Evolutionary conservation across 805 yeast species (phyloP).

Genomic region (Saccharomycopsis javanensis): DNA sequence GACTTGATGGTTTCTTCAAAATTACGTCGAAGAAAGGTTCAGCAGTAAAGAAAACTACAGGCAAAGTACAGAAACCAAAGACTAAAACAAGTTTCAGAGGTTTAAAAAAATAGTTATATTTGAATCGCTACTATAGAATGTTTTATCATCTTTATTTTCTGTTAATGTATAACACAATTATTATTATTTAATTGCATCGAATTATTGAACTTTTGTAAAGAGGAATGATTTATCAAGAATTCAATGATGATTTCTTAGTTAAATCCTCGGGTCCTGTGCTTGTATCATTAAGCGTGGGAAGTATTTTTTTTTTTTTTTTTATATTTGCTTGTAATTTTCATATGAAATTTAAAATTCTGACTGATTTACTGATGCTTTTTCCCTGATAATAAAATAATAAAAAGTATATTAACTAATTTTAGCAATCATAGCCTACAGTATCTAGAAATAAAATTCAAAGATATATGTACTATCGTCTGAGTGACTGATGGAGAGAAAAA

Average conservation of each 20-base stretch:
- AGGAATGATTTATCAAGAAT: no score
- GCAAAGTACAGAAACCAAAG: constrained; percentile 19
- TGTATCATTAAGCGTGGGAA: not conserved
- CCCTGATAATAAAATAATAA: not conserved
- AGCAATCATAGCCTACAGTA: no score
- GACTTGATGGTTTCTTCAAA: constrained; percentile 86
- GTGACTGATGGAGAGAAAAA: constrained; percentile 37
- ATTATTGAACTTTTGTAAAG: not conserved
- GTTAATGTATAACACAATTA: not conserved
- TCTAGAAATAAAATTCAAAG: not conserved
- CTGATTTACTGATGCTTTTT: not conserved
- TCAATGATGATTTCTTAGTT: no score
- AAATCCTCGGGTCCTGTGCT: no score
- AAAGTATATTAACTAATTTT: no score
- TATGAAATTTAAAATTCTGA: not conserved
- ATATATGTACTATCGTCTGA: not conserved
- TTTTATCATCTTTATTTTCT: not conserved
- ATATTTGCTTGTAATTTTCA: not conserved
- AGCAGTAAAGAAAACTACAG: constrained; percentile 28
- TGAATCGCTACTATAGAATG: not conserved
- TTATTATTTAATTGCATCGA: not conserved
- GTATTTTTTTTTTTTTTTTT: not conserved
- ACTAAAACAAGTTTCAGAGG: constrained; percentile 14
- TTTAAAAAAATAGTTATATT: not conserved
- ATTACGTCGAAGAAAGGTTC: constrained; percentile 40